phyloP scores from a whole-genome alignment of 495 filamentous ascomycete species.

The Talaromyces stipitatus region DNA sequence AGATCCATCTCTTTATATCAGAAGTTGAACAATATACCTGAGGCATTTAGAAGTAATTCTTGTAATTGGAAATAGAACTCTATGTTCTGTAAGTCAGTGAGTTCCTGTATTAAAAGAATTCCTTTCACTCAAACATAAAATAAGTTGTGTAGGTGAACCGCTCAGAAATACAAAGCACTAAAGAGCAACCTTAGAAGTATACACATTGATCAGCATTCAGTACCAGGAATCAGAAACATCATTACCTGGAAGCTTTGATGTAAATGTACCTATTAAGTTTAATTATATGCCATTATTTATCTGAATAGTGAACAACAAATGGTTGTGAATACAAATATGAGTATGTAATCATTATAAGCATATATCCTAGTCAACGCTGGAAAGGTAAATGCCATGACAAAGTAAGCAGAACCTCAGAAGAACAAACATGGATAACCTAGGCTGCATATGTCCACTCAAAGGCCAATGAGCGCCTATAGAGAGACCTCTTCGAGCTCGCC shows the following conservation, averaged over 20 bases:
- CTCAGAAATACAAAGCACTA: too few relatives aligned
- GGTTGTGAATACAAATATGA: not conserved
- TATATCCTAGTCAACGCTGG: not conserved
- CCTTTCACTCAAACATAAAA: too few relatives aligned
- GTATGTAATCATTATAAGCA: slow-evolving; percentile 1
- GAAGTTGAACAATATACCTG: not conserved
- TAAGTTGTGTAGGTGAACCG: too few relatives aligned
- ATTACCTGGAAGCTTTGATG: not conserved
- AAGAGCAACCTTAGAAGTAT: too few relatives aligned
- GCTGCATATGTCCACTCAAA: not conserved
- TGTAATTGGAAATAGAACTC: too few relatives aligned
- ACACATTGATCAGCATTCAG: not conserved
- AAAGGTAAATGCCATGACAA: not conserved
- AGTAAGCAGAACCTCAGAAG: not conserved
- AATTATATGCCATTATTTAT: not conserved
- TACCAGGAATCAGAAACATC: not conserved
- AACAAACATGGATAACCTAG: not conserved
- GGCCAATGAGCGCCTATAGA: not conserved
- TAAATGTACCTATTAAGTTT: not conserved
- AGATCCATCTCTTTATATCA: not conserved
- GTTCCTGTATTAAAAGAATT: too few relatives aligned
- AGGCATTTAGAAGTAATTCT: too few relatives aligned
- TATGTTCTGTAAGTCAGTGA: too few relatives aligned
- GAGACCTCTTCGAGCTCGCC: slow-evolving; percentile 8
- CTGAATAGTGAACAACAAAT: too few relatives aligned